Percentiles rank a stretch among this genome's conserved stretches.
These are phyloP conservation scores for Seiridium unicorne DNA, from an alignment of 2,329 filamentous ascomycete genomes.

Conservation along the genomic window DNA sequence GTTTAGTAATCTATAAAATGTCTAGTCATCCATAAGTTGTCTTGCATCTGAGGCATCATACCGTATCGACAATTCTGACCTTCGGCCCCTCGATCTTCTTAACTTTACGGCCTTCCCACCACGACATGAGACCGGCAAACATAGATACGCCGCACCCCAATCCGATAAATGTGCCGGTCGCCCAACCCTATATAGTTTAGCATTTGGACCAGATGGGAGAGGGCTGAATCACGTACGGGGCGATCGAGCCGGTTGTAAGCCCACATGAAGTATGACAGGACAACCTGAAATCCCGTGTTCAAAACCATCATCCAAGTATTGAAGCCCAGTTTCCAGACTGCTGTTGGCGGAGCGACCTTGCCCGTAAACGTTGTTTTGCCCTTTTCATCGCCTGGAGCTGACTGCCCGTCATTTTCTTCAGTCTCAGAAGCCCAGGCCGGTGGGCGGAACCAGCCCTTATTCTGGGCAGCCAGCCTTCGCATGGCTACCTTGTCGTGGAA, in stretches of 20 bases:
- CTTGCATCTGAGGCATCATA: not conserved
- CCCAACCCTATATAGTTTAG: conserved; percentile 51
- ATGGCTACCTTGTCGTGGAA: conserved; percentile 54
- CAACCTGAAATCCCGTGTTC: conserved; percentile 76
- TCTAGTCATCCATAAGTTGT: too few relatives aligned
- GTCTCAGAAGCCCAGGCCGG: conserved; percentile 46
- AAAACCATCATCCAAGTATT: conserved; percentile 75
- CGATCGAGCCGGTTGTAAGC: conserved; percentile 68
- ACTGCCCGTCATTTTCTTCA: not conserved
- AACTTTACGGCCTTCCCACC: conserved; percentile 68
- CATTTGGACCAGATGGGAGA: not conserved
- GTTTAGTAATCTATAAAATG: too few relatives aligned
- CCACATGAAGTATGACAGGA: conserved; percentile 84
- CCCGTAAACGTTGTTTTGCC: conserved; percentile 52
- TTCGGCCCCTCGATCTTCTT: conserved; percentile 65
- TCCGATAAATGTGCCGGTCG: conserved; percentile 75
- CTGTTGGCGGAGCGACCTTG: conserved; percentile 63
- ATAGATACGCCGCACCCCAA: conserved; percentile 69
- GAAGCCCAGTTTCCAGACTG: conserved; percentile 74
- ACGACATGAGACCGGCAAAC: conserved; percentile 67
- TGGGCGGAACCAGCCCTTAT: conserved; percentile 74
- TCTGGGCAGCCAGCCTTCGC: conserved; percentile 69
- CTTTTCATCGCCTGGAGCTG: conserved; percentile 49
- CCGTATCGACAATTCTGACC: conserved; percentile 14
- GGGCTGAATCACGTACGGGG: conserved; percentile 38